A percentile compares a stretch with the other conserved stretches of the same genome.
Evolutionary conservation across 495 filamentous ascomycete genomes (phyloP).

Genomic region (Pseudotulostoma volvatum): DNA sequence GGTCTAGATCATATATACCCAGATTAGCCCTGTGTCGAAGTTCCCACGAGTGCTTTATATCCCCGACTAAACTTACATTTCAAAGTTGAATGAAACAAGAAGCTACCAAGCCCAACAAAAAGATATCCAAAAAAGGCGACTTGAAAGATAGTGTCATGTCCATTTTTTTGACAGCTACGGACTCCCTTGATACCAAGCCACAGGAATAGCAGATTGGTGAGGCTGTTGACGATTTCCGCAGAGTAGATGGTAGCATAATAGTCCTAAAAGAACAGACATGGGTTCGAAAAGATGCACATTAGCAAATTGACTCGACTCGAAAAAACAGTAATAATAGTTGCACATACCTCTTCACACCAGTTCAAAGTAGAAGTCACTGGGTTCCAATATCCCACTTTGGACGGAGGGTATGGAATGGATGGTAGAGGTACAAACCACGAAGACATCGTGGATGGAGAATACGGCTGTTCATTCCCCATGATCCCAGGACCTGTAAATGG

Average conservation of each 20-base stretch:
- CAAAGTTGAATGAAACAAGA: conserved; percentile 66
- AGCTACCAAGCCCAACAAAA: conserved; percentile 65
- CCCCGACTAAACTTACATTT: conserved; percentile 49
- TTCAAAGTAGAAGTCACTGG: conserved; percentile 81
- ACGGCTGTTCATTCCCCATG: too few relatives aligned
- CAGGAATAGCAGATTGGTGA: conserved; percentile 73
- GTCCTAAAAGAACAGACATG: conserved; percentile 20
- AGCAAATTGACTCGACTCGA: background rate
- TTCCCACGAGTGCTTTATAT: too few relatives aligned
- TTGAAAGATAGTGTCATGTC: conserved; percentile 57
- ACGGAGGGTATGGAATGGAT: conserved; percentile 52
- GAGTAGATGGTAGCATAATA: conserved; percentile 46
- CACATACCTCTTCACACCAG: conserved; percentile 77
- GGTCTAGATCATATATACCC: conserved; percentile 47
- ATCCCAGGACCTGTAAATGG: too few relatives aligned
- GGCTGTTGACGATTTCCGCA: conserved; percentile 50
- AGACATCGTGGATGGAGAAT: too few relatives aligned
- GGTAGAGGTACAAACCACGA: too few relatives aligned
- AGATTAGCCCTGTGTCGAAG: too few relatives aligned
- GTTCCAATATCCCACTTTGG: conserved; percentile 57
- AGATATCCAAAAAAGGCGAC: conserved; percentile 59
- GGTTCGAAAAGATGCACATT: background rate
- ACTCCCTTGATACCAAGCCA: conserved; percentile 57
- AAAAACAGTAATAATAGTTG: background rate
- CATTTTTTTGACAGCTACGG: conserved; percentile 47